phyloP scores from a whole-genome alignment of 169 alveolate genomes.

The Neospora caninum region DNA sequence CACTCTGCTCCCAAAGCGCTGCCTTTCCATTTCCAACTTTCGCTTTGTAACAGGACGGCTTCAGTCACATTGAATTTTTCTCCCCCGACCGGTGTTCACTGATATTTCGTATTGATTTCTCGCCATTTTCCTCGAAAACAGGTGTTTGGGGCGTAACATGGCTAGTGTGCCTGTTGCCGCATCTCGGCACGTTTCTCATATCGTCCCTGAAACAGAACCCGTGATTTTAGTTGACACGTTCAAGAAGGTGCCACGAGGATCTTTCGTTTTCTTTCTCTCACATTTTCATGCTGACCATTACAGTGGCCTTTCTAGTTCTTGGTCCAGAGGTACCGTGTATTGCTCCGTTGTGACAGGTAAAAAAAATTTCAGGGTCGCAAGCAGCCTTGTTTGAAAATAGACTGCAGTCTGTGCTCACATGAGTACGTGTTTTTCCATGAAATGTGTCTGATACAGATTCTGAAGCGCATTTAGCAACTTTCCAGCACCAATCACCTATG shows the following conservation, averaged over 20 bases:
- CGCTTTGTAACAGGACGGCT: too few relatives aligned
- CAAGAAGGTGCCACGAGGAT: neutral
- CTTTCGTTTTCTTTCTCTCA: constrained; percentile 31
- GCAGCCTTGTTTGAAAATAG: too few relatives aligned
- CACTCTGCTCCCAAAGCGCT: too few relatives aligned
- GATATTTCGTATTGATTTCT: too few relatives aligned
- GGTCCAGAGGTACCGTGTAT: constrained; percentile 20
- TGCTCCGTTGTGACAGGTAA: constrained; percentile 45
- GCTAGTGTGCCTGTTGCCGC: neutral
- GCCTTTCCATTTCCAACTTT: too few relatives aligned
- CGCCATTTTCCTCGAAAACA: too few relatives aligned
- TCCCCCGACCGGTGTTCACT: too few relatives aligned
- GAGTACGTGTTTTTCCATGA: too few relatives aligned
- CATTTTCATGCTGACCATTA: constrained; percentile 48
- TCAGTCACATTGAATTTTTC: too few relatives aligned
- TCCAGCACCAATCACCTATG: neutral
- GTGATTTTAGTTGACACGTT: constrained; percentile 13
- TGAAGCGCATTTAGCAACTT: neutral
- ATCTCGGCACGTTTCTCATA: neutral
- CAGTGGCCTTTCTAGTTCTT: neutral
- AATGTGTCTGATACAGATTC: too few relatives aligned
- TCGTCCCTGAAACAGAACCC: constrained; percentile 19
- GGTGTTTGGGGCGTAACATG: neutral
- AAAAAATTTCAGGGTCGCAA: neutral
- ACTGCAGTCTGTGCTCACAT: too few relatives aligned